Percentiles rank a stretch among this genome's conserved stretches.
Conservation (phyloP, 1,284 basidiomycete genomes). For the Leccinum fallax region DNA sequence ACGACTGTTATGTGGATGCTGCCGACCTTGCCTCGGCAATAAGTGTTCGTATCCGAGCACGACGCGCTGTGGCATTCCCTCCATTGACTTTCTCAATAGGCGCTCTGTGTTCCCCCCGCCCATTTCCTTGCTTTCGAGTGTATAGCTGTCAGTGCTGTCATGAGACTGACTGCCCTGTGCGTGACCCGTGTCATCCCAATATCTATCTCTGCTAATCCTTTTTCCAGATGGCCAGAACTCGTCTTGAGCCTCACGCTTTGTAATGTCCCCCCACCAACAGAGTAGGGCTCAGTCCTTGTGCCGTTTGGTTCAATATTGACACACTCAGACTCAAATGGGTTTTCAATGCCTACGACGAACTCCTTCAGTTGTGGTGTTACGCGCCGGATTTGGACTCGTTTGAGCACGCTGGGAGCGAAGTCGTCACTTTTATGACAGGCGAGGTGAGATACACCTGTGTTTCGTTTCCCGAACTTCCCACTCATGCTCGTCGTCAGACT, state of each 20-base stretch:
- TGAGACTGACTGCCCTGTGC: constrained; percentile 65
- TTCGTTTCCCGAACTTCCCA: not conserved
- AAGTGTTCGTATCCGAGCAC: constrained; percentile 46
- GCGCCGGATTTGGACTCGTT: constrained; percentile 67
- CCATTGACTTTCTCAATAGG: constrained; percentile 38
- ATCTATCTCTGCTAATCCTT: constrained; percentile 8
- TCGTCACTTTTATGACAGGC: constrained; percentile 56
- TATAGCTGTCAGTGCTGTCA: constrained; percentile 51
- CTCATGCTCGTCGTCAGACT: constrained; percentile 40
- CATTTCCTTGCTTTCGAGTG: constrained; percentile 70
- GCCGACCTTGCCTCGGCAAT: constrained; percentile 70
- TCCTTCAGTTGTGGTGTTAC: constrained; percentile 63
- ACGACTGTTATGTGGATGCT: constrained; percentile 75
- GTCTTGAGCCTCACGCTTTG: constrained; percentile 67
- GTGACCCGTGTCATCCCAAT: constrained; percentile 22
- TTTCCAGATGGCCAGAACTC: constrained; percentile 66
- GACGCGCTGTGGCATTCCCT: not conserved
- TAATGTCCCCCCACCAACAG: constrained; percentile 66
- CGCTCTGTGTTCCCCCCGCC: constrained; percentile 61
- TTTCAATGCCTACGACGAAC: constrained; percentile 61
- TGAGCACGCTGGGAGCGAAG: constrained; percentile 64
- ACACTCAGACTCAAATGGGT: constrained; percentile 54
- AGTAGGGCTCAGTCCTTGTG: constrained; percentile 46
- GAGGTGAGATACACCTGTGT: constrained; percentile 31
- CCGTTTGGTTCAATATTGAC: constrained; percentile 9